Evolutionary conservation across 176 grass and related monocot genomes (phyloP), one percentile per base, ranked within the genome.

Genomic region (Oryza australiensis): DNA sequence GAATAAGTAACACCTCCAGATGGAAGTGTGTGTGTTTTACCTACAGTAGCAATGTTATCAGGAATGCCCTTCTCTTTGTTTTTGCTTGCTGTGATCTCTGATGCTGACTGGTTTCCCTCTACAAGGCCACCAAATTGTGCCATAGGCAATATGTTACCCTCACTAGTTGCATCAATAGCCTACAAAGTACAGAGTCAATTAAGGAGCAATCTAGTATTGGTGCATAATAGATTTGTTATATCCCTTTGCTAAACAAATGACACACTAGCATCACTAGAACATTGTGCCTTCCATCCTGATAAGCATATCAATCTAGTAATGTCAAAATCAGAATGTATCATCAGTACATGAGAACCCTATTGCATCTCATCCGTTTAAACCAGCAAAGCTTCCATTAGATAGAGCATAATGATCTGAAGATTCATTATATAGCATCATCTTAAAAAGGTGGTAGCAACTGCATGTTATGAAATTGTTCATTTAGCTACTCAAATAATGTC

Each of bases 21-120:
- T 75, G 65, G 70, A 60, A 77, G 60, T 2, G 8, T 42, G 55
- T 82, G 62, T 6, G 72, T 49, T 64, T 66, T 46, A 70, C 37
- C 86, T 46, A 84, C 51, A 81, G 35, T 80, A 74, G 37, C 70
- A 86, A 63, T 35, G 18, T 68, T 70, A 84, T 72, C 66, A 73
- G 82, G 85, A 77, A 79, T 53, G 46, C 9, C 69, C 66, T 64
- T 88, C 53, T 83, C 80, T 48, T 80, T 91, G 70, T 62, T 87
- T 83, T 82, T 87, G 79, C 38, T 80, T 71, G 51, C 66, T 32
- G 73, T 26, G 40, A 73, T 32, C 57, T 66, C 75, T 43, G 51
- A 28, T 83, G 35, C 78, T 66, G 66, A 86, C 49, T 77, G 75
- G 65, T 78, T 86, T 71, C 60, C 62, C 55, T 89, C 90, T 80